phyloP scores from a whole-genome alignment of 176 grass and related monocot genomes.

The Sorghum bicolor region DNA sequence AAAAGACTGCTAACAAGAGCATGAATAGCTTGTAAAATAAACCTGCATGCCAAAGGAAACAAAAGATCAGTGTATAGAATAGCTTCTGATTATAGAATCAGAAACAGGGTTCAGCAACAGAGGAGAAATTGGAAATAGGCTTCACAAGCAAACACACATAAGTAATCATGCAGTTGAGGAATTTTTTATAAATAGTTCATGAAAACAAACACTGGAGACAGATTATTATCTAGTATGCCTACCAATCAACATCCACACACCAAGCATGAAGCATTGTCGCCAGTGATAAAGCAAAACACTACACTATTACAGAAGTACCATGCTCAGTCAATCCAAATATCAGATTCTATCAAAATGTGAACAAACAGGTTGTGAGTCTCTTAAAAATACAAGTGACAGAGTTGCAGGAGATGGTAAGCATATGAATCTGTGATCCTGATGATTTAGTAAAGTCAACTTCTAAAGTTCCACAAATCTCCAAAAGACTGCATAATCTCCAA shows the following conservation, averaged over 20 bases:
- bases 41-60: constrained; percentile 46
- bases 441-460: neutral
- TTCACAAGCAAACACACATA: constrained; percentile 13
- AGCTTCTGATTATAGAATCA: constrained; percentile 2
- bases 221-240: constrained; percentile 2
- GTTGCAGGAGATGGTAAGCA: neutral
- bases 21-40: constrained; percentile 93
- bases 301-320: neutral
- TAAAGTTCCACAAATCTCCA: neutral
- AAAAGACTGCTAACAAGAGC: constrained; percentile 91
- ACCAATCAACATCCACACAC: constrained; percentile 1
- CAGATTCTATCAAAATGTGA: neutral
- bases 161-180: constrained; percentile 3
- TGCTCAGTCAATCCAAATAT: neutral
- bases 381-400: neutral
- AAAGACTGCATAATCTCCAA: neutral
- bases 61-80: constrained; percentile 12
- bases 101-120: constrained; percentile 7
- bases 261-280: neutral
- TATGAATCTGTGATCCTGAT: neutral
- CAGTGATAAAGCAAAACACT: neutral
- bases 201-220: neutral
- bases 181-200: neutral
- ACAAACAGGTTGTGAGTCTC: neutral
- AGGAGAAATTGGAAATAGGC: neutral